Base-by-base conservation (phyloP, 2,329 filamentous ascomycete species). In the Cryphonectria radicalis region DNA sequence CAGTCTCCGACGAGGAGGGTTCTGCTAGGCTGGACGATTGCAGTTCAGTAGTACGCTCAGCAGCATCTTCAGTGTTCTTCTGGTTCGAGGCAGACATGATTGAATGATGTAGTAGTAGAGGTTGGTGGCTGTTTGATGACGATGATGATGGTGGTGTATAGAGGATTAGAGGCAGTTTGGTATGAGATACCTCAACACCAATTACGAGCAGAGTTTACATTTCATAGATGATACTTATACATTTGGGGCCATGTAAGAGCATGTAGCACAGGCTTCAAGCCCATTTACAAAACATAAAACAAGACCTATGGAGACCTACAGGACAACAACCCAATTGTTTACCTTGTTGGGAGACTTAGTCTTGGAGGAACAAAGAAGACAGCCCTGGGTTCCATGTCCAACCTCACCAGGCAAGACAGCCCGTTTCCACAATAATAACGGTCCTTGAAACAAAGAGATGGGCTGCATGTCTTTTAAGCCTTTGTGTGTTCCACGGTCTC, bases 401-500 rank as follows among this genome's bases (percentile, higher is more conserved):
- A 7, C 43, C 19, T n/a, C 46, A 43, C 22, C 37, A 63, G 5
- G 50, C n/a, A 50, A 35, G 1, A 19, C 19, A 8, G 35, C 10
- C 28, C 6, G 1, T 25, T 7, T 17, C 10, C 63, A 35, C 7
- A 37, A 8, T 3, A 17, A 40, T 35, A 62, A 11, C 7, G 7
- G 59, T 3, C 53, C n/a, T 67, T 50, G 46, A 7, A 14, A 40
- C 3, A n/a, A 3, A 40, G 37, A 6, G 42, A 19, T 46, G 40
- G 28, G 14, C 46, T 6, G 22, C 1, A 7, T 35, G 14, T 10
- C 35, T n/a, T 67, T 70, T 70, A 3, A 77, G 80, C 55, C 59
- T 63, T 70, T n/a, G 19, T 50, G 25, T 72, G 69, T 28, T 76
- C 73, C 7, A 75, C 73, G 6, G 73, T 53, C 35, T 76, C 72